phyloP scores from a whole-genome alignment of 495 filamentous ascomycete genomes.

The Penicillium daleae region DNA sequence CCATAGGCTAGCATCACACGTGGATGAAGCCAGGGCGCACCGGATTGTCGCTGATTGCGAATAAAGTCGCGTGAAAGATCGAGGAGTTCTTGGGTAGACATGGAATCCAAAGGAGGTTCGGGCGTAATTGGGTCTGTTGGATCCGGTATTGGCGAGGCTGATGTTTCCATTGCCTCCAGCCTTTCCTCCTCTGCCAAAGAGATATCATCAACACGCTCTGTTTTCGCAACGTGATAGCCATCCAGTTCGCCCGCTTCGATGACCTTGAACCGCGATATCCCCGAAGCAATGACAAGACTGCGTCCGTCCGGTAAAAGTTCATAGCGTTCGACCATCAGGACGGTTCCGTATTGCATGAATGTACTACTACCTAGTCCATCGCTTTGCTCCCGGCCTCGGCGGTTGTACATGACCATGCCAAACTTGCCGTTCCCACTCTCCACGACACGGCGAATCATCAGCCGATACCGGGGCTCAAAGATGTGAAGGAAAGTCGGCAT shows the following conservation, averaged over 20 bases:
- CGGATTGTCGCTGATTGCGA: conserved; percentile 62
- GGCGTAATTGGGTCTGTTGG: conserved; percentile 22
- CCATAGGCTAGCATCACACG: conserved; percentile 76
- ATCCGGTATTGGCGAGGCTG: conserved; percentile 21
- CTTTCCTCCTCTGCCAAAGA: conserved; percentile 80
- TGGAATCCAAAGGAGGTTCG: conserved; percentile 52
- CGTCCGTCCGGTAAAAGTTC: conserved; percentile 78
- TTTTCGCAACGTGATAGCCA: conserved; percentile 74
- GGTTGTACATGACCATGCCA: conserved; percentile 81
- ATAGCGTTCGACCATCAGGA: conserved; percentile 71
- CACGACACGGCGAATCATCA: conserved; percentile 82
- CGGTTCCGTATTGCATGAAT: conserved; percentile 78
- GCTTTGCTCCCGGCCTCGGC: conserved; percentile 54
- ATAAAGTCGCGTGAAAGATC: conserved; percentile 67
- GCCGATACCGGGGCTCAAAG: conserved; percentile 87
- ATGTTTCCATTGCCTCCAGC: conserved; percentile 66
- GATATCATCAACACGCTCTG: conserved; percentile 78
- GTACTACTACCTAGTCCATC: conserved; percentile 54
- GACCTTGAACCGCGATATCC: conserved; percentile 75
- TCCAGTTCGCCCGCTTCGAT: conserved; percentile 64
- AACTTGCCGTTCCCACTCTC: conserved; percentile 71
- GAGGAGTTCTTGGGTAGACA: conserved; percentile 73
- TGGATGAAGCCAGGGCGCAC: conserved; percentile 72
- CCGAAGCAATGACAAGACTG: conserved; percentile 76
- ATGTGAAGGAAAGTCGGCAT: conserved; percentile 87